Evolutionary conservation across 2,329 filamentous ascomycete species (phyloP), one percentile per base, ranked within the genome.

Genomic region (Calonectria honghensis): DNA sequence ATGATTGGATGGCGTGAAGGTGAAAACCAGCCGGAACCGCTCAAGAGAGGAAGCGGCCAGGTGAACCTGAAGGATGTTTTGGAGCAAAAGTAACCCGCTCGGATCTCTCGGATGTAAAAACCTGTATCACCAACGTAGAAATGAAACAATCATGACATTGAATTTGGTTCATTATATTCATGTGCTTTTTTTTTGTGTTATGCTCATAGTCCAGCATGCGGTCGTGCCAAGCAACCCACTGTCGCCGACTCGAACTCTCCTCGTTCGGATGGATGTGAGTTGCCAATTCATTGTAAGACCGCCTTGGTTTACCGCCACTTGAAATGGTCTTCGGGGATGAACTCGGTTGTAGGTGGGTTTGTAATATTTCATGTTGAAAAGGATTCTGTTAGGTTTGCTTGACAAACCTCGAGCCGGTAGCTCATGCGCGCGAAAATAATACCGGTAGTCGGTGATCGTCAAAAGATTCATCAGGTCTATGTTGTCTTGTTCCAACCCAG

Each of bases 1-100:
- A 98, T 98, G 96, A 99, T 99, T 85, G 97, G 97, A 0, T 99
- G 97, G 97, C 97, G 96, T 83, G 94, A 96, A 78, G 93, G 94
- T 2, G 90, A 91, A 37, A 91, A 93, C 68, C 96, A 98, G 86
- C 89, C 93, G 2, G 89, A 96, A 85, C 96, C 97, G 6, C 86
- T 98, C 73, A 86, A 93, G 78, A 91, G 97, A 78, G 97, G 97
- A 0, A 98, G 94, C 77, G 97, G 95, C 13, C 90, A 98, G 82
- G 87, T 98, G 52, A 98, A 94, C 84, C 89, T 99, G 76, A 98
- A 97, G 85, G 96, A 98, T 84, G 88, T 98, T 24, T 80, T 92
- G 52, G 88, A 91, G 80, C 85, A 85, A 61, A 88, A 89, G 73
- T 88, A 39, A 83, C 68, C 67, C 10, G 54, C 29, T 39, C 51